A percentile compares a stretch with the other conserved stretches of the same genome.
phyloP scores from a whole-genome alignment of 75 land plant species.

The Pseudotsuga menziesii region DNA sequence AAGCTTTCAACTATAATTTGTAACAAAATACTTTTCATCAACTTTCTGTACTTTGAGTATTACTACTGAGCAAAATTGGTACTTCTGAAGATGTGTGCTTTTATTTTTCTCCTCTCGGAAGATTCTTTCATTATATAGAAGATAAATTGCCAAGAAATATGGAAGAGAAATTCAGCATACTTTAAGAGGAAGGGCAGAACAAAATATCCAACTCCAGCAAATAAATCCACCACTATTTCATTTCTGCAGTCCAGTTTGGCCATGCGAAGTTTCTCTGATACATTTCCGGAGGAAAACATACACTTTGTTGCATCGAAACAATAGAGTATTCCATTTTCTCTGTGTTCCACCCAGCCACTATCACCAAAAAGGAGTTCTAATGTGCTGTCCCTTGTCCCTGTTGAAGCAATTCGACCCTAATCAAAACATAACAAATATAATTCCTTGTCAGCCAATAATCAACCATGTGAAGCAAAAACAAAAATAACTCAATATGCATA shows the following conservation, averaged over 20 bases:
- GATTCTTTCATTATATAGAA: neutral
- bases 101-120: neutral
- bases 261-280: conserved; percentile 87
- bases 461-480: neutral
- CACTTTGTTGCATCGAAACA: conserved; percentile 95
- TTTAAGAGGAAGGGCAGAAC: conserved; percentile 77
- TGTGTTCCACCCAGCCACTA: conserved; percentile 84
- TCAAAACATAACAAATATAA: neutral
- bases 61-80: neutral
- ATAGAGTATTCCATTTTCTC: conserved; percentile 86
- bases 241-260: conserved; percentile 49
- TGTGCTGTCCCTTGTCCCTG: conserved; percentile 81
- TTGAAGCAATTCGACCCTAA: conserved; percentile 74
- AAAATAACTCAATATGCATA: neutral
- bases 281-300: conserved; percentile 97
- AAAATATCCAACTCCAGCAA: conserved; percentile 97
- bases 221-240: conserved; percentile 81
- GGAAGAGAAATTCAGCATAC: conserved; percentile 28
- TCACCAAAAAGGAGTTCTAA: conserved; percentile 75
- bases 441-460: neutral
- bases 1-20: neutral
- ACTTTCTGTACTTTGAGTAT: neutral
- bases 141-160: neutral
- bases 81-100: neutral
- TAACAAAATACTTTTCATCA: neutral